Base-by-base conservation (phyloP, 2,329 filamentous ascomycete species). In the Chaetothyriales sp. region DNA sequence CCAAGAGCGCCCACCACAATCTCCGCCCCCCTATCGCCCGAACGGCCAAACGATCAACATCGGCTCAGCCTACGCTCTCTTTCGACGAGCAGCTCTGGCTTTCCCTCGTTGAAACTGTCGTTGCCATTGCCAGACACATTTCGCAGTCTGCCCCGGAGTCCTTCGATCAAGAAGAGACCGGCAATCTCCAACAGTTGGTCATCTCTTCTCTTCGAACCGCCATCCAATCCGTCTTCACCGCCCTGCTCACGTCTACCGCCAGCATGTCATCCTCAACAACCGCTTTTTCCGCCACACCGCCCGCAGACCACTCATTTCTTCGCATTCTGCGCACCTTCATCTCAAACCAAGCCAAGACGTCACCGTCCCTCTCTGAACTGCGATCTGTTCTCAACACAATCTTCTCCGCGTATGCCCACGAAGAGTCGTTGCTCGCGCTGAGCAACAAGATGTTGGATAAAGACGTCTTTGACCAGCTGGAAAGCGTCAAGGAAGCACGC, bases 401-500 rank as follows among this genome's bases (percentile, higher is more conserved):
- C 51, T 97, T 98, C 69, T 82, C 90, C 0, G 90, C 92, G 0
- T 98, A 98, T 65, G 84, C 89, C 0, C 95, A 97, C 65, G 92
- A 98, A 67, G 86, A 90, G 65, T 89, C 86, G 0, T 86, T 98
- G 15, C 76, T 98, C 18, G 76, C 78, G 1, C 78, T 98, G 2
- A 88, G 92, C 0, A 94, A 90, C 65, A 78, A 84, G 3, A 81
- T 98, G 51, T 75, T 98, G 0, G 89, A 94, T 56, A 83, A 88
- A 59, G 92, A 92, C 62, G 75, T 95, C 5, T 98, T 97, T 62
- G 78, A 85, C 43, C 84, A 86, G 57, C 87, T 98, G 37, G 75
- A 81, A 44, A 78, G 86, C 59, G 83, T 88, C 4, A 80, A 85
- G 6, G 75, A 78, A 50, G 76, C 92, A 5, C 77, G 92, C 2